Base-by-base conservation (phyloP, 2,329 filamentous ascomycete genomes). In the Tolypocladium ovalisporum region DNA sequence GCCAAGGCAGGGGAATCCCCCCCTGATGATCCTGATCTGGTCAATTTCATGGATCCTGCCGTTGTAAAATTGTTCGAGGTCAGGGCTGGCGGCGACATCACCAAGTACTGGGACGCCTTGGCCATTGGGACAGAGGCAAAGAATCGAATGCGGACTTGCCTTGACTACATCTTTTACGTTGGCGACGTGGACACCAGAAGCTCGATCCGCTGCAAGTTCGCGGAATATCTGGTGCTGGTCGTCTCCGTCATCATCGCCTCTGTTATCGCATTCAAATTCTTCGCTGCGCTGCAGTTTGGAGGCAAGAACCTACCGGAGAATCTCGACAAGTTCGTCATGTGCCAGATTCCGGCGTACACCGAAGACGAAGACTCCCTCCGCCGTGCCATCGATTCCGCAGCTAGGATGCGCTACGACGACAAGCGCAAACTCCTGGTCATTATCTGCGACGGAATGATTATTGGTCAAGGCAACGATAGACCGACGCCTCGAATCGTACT, bases 361-460 rank as follows among this genome's bases (percentile, higher is more conserved):
- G 94, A 99, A 77, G 94, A 97, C 69, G 95, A 99, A 71, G 95
- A 99, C 0, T 97, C 93, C 39, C 80, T 99, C 32, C 90, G 94
- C 57, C 92, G 93, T 79, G 94, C 94, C 59, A 96, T 99, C 65
- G 94, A 99, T 71, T 99, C 94, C 0, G 89, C 90, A 59, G 92
- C 94, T 34, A 83, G 91, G 60, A 97, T 97, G 91, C 86, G 86
- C 63, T 99, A 99, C 69, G 94, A 99, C 67, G 93, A 99, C 70
- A 99, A 99, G 78, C 90, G 94, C 68, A 99, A 99, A 78, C 81
- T 99, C 15, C 79, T 99, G 32, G 85, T 96, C 63, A 81, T 99
- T 60, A 80, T 99, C 62, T 99, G 94, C 67, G 94, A 99, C 68
- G 94, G 94, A 74, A 97, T 99, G 93, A 99, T 99, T 77, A 95